Conservation (phyloP, 805 yeast genomes). For the Starmerella stigmatis region DNA sequence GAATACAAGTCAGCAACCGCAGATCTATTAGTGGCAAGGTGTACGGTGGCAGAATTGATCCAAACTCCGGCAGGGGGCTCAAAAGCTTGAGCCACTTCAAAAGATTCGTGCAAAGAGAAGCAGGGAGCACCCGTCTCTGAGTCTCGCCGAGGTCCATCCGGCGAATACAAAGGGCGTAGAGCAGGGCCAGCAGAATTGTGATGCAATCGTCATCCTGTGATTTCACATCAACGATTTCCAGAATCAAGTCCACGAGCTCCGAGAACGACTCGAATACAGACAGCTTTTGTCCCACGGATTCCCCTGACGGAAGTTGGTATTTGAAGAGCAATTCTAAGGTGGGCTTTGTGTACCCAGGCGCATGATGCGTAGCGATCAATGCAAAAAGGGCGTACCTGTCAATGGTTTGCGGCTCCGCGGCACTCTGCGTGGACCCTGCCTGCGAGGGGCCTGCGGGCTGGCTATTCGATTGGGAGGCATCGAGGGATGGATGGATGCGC, state of each 20-base stretch:
- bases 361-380: constrained; percentile 12
- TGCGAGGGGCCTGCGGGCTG: neutral
- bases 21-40: constrained; percentile 2
- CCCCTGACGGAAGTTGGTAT: neutral
- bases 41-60: neutral
- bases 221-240: neutral
- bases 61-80: constrained; percentile 13
- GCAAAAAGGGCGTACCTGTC: neutral
- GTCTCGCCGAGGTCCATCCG: neutral
- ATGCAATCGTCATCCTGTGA: constrained; percentile 2
- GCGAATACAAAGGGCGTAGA: constrained; percentile 11
- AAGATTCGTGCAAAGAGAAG: constrained; percentile 1
- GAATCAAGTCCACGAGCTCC: constrained; percentile 3
- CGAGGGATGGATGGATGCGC: constrained; percentile 4
- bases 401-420: neutral
- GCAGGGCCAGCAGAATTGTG: constrained; percentile 11
- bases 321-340: constrained; percentile 12
- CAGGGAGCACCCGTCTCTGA: neutral
- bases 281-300: constrained; percentile 14
- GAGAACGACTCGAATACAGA: neutral
- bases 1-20: constrained; percentile 5
- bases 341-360: constrained; percentile 11
- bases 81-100: constrained; percentile 5
- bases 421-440: neutral
- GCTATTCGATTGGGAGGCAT: neutral